A percentile compares a stretch with the other conserved stretches of the same genome.
These are phyloP conservation scores for Penicillium palitans DNA, from an alignment of 2,329 filamentous ascomycete species.

Conservation along the genomic window DNA sequence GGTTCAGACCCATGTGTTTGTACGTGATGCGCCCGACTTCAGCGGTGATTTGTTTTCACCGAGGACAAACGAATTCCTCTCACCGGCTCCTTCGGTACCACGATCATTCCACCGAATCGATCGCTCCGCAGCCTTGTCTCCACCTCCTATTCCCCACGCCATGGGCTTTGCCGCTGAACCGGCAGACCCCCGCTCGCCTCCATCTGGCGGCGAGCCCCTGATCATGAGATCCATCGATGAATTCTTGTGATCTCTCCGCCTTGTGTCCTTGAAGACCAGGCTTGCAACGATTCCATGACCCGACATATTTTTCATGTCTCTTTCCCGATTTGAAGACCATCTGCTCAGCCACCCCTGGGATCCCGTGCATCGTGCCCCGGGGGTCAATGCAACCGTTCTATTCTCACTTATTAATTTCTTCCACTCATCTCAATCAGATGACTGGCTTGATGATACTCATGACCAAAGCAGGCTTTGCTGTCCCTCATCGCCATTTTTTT, in stretches of 20 bases:
- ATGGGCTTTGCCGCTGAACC: slow-evolving; percentile 24
- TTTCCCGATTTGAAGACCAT: slow-evolving; percentile 16
- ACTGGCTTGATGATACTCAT: slow-evolving; percentile 34
- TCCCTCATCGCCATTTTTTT: slow-evolving; percentile 29
- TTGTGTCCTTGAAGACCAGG: slow-evolving; percentile 9
- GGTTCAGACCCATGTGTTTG: slow-evolving; percentile 39
- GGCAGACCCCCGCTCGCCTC: slow-evolving; percentile 44
- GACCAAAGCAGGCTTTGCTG: slow-evolving; percentile 47
- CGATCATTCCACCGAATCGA: slow-evolving; percentile 40
- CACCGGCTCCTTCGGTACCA: slow-evolving; percentile 38
- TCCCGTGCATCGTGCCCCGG: background rate
- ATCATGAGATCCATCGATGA: slow-evolving; percentile 50
- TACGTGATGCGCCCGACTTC: slow-evolving; percentile 38
- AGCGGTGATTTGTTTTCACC: slow-evolving; percentile 47
- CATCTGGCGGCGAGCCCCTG: slow-evolving; percentile 39
- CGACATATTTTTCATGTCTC: slow-evolving; percentile 21
- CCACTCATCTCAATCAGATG: slow-evolving; percentile 20
- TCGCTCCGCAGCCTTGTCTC: slow-evolving; percentile 23
- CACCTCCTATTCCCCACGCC: slow-evolving; percentile 10
- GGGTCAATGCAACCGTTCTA: slow-evolving; percentile 9
- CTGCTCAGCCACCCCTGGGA: slow-evolving; percentile 8
- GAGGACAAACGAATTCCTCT: slow-evolving; percentile 45
- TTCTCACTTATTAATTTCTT: slow-evolving; percentile 19
- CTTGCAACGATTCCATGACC: slow-evolving; percentile 36
- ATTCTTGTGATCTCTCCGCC: slow-evolving; percentile 39